Conservation (phyloP, 2,329 filamentous ascomycete species). For the Cadophora sp. region DNA sequence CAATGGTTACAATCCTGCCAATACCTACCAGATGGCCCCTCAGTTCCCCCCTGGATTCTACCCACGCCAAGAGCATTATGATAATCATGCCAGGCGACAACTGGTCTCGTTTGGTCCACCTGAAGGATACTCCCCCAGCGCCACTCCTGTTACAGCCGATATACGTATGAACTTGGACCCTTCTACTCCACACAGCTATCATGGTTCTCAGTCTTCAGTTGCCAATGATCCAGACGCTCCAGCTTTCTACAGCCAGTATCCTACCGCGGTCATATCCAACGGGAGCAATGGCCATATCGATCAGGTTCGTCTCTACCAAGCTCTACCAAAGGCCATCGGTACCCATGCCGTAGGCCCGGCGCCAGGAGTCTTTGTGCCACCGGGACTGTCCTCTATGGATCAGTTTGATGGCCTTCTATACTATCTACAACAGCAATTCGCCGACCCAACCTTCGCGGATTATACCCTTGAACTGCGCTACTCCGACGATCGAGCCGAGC, state of each 20-base stretch:
- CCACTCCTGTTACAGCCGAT: conserved; percentile 40
- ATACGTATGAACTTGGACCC: conserved; percentile 52
- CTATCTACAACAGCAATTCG: conserved; percentile 51
- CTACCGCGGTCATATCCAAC: conserved; percentile 50
- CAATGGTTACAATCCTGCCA: conserved; percentile 37
- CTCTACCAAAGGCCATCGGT: conserved; percentile 36
- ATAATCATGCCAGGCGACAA: conserved; percentile 38
- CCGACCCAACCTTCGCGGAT: conserved; percentile 51
- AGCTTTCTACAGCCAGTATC: conserved; percentile 49
- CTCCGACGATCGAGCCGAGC: conserved; percentile 48
- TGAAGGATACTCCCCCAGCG: conserved; percentile 46
- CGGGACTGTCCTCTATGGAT: conserved; percentile 41
- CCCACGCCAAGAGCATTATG: conserved; percentile 37
- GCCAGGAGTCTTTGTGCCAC: conserved; percentile 28
- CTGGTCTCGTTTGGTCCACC: conserved; percentile 44
- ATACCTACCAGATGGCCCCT: conserved; percentile 33
- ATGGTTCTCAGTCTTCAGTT: conserved; percentile 64
- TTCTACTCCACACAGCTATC: conserved; percentile 66
- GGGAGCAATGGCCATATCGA: conserved; percentile 47
- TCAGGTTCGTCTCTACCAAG: conserved; percentile 41
- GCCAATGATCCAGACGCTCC: conserved; percentile 52
- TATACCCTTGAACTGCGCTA: conserved; percentile 56
- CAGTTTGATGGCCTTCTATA: conserved; percentile 49
- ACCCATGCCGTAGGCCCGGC: conserved; percentile 11
- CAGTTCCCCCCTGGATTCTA: conserved; percentile 39